Base-by-base conservation (phyloP, 1,139 yeast genomes). In the Lodderomyces oxycetoniae region DNA sequence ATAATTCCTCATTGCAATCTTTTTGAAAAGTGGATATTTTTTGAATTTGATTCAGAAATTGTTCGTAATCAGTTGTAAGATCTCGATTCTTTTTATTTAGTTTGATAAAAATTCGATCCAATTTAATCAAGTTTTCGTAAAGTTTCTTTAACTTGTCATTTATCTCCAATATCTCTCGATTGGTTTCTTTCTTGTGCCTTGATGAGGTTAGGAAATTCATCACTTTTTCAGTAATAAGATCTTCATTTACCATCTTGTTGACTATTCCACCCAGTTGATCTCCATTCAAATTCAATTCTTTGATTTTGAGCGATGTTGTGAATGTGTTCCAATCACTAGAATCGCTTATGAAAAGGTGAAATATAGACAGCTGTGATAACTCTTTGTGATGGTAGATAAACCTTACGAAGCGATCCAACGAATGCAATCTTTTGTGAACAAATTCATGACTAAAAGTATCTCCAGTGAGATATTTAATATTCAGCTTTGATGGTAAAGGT, bases 381-480 rank as follows among this genome's bases (percentile, higher is more conserved):
- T 69, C 60, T 14, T 88, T 88, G 58, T 91, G 97, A 38, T 69
- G 67, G 17, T 88, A 69, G 10, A 91, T 67, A 44, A 95, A 76
- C 42, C 74, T 67, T 36, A 91, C 58, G 52, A 88, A 91, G 41
- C 93, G 66, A 48, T 82, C 79, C 36, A 91, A 65, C 4, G 96
- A 86, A 33, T 80, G 78, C n/a, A 94, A 80, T 44, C 98, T 67
- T 52, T 86, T 84, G 43, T 72, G 67, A 0, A 95, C 89, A 57
- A 91, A 91, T 39, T 86, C 86, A 8, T 72, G 61, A 35, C 86
- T 76, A 53, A 86, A 86, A 13, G 95, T 71, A 49, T 91, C 97
- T n/a, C 98, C 98, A 28, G 95, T 88, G 37, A 91, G 69, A 55
- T 91, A 91, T 56, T 91, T 95, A 48, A 89, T 67, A 41, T 94